These are phyloP conservation scores for Trametopsis cervina DNA, from an alignment of 768 basidiomycete species.

Conservation along the genomic window DNA sequence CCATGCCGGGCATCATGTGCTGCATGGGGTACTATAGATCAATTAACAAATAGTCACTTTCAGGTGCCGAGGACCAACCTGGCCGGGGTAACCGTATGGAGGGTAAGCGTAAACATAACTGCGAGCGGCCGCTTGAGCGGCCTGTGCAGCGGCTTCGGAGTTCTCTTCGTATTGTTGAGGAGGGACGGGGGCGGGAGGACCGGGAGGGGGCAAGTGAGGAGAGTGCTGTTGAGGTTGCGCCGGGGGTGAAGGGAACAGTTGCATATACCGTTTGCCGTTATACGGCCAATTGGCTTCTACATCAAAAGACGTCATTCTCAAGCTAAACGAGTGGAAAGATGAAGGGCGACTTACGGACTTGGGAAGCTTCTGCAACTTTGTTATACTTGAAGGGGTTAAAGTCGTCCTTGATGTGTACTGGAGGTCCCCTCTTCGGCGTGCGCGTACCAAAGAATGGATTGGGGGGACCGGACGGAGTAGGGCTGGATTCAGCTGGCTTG, in stretches of 20 bases:
- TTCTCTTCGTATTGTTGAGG: constrained; percentile 72
- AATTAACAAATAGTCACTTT: neutral
- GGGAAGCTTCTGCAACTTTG: constrained; percentile 69
- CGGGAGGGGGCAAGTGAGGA: constrained; percentile 59
- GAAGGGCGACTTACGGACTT: constrained; percentile 53
- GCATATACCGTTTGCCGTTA: constrained; percentile 78
- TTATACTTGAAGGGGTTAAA: constrained; percentile 94
- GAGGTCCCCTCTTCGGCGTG: constrained; percentile 62
- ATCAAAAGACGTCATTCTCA: too few relatives aligned
- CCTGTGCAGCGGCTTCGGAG: constrained; percentile 50
- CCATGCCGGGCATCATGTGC: constrained; percentile 86
- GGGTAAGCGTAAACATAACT: constrained; percentile 70
- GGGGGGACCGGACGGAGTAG: constrained; percentile 40
- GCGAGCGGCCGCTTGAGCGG: constrained; percentile 33
- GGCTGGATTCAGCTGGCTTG: constrained; percentile 42
- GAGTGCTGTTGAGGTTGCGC: constrained; percentile 59
- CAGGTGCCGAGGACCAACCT: constrained; percentile 38
- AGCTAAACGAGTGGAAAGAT: neutral
- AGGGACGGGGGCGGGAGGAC: constrained; percentile 60
- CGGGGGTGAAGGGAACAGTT: constrained; percentile 63
- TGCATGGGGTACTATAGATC: constrained; percentile 21
- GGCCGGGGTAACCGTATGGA: constrained; percentile 71
- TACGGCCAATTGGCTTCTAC: constrained; percentile 81
- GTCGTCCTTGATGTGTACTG: constrained; percentile 87
- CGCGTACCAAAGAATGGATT: constrained; percentile 92